A percentile compares a stretch with the other conserved stretches of the same genome.
phyloP scores from a whole-genome alignment of 1,139 yeast species.

The Debaryomyces fabryi region DNA sequence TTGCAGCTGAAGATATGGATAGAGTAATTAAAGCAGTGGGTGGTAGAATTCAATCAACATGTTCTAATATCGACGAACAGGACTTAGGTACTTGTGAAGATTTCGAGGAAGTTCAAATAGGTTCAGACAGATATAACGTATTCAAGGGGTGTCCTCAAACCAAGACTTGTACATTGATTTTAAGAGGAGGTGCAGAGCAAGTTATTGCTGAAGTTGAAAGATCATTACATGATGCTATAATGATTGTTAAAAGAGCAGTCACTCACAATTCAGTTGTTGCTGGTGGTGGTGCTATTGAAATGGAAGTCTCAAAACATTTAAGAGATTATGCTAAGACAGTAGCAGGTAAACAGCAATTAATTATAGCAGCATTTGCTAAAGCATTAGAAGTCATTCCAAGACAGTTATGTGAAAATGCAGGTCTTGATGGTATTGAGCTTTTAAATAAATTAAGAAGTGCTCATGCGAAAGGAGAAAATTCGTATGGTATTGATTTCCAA shows the following conservation, averaged over 20 bases:
- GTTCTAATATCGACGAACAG: constrained; percentile 66
- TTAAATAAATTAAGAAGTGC: constrained; percentile 88
- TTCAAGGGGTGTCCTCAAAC: constrained; percentile 93
- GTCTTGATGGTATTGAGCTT: constrained; percentile 92
- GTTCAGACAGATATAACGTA: constrained; percentile 90
- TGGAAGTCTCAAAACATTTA: constrained; percentile 89
- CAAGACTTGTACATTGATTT: constrained; percentile 86
- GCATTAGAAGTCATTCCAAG: constrained; percentile 96
- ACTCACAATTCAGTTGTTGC: constrained; percentile 88
- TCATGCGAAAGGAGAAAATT: constrained; percentile 88
- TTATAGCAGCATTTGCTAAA: constrained; percentile 89
- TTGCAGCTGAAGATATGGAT: constrained; percentile 83
- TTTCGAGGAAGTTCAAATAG: constrained; percentile 94
- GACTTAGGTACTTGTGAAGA: constrained; percentile 84
- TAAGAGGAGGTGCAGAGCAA: constrained; percentile 98
- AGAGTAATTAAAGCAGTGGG: constrained; percentile 95
- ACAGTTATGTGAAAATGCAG: constrained; percentile 97
- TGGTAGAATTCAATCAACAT: constrained; percentile 86
- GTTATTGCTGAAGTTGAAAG: constrained; percentile 98
- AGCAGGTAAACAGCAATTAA: constrained; percentile 94
- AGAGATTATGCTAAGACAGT: constrained; percentile 86
- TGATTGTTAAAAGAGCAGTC: constrained; percentile 96
- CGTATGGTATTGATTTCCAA: constrained; percentile 93
- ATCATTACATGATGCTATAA: constrained; percentile 95
- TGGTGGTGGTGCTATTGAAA: constrained; percentile 99